phyloP scores from a whole-genome alignment of 495 filamentous ascomycete species.

The Bathelium albidoporum region DNA sequence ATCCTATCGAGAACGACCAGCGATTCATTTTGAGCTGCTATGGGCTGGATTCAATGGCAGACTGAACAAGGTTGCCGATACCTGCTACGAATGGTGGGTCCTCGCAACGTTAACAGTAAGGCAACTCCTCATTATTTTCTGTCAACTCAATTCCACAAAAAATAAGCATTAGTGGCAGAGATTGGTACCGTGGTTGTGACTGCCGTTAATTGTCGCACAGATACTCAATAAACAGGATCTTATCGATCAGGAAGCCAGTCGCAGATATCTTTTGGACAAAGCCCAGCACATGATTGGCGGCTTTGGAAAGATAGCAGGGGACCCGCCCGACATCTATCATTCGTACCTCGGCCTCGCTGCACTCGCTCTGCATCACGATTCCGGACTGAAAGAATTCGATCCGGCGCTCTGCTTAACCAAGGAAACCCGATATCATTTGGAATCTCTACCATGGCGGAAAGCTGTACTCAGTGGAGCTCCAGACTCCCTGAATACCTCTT shows the following conservation, averaged over 20 bases:
- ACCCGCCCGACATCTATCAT: constrained; percentile 82
- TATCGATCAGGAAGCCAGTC: constrained; percentile 48
- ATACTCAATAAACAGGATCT: constrained; percentile 55
- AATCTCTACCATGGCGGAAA: constrained; percentile 10
- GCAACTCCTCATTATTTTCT: neutral
- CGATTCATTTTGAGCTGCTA: constrained; percentile 28
- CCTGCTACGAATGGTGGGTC: constrained; percentile 93
- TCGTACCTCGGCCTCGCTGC: constrained; percentile 78
- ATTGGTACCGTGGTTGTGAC: neutral
- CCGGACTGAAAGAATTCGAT: constrained; percentile 4
- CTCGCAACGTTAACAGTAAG: constrained; percentile 55
- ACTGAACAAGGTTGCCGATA: constrained; percentile 80
- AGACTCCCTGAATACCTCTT: neutral
- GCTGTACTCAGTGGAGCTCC: neutral
- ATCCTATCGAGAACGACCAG: constrained; percentile 14
- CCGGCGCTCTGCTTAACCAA: constrained; percentile 5
- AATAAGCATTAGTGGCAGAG: too few species aligned
- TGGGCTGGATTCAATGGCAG: constrained; percentile 76
- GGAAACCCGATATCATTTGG: neutral
- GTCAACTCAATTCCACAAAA: too few species aligned
- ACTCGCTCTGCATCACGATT: constrained; percentile 35
- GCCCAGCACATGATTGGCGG: constrained; percentile 89
- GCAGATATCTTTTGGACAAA: constrained; percentile 71
- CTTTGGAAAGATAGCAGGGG: constrained; percentile 73
- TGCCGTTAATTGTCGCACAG: constrained; percentile 26